Evolutionary conservation across 306 rosid species (phyloP), one percentile per base, ranked within the genome.

Genomic region (Cucurbita argyrosperma): DNA sequence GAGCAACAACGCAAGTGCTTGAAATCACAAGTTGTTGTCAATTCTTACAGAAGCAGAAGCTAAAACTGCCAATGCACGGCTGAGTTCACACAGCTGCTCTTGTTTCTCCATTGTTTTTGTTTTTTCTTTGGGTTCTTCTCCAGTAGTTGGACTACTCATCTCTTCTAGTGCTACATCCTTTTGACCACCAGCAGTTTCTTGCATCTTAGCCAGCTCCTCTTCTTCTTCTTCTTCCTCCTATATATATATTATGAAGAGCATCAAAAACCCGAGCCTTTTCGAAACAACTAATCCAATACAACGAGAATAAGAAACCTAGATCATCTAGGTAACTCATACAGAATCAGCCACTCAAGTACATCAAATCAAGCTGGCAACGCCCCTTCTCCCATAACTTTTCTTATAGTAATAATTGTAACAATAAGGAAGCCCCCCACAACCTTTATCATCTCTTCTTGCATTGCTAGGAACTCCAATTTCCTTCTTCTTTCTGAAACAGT

Each of bases 381-480:
- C 74, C n/a, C 42, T 7, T 67, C 52, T 45, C 57, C 56, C 42
- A 67, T 55, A 8, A 46, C 23, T 68, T 47, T 68, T 68, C 39
- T 46, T 47, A 19, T 45, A 65, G 19, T 45, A 43, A 45, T 66
- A 45, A 19, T 52, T 53, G 15, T 18, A 73, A 69, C 45, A 21
- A 70, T 43, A 37, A 69, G 71, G 55, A 67, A 30, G 38, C 16
- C 66, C 12, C 50, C 39, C n/a, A 3, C 35, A 35, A 13, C 98
- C 97, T 93, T 93, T 68, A 93, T 93, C 76, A 83, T 81, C 75
- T 93, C 97, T 86, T 93, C 98, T 82, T 93, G 96, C 97, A 86
- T 90, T 80, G 76, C 94, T 78, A 93, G 96, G 87, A 74, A 93
- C 82, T 90, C 98, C 87, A 90, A 76, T 72, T 93, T 93, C 88